Conservation (phyloP, 176 grass and related monocot species). For the Bromus sterilis region DNA sequence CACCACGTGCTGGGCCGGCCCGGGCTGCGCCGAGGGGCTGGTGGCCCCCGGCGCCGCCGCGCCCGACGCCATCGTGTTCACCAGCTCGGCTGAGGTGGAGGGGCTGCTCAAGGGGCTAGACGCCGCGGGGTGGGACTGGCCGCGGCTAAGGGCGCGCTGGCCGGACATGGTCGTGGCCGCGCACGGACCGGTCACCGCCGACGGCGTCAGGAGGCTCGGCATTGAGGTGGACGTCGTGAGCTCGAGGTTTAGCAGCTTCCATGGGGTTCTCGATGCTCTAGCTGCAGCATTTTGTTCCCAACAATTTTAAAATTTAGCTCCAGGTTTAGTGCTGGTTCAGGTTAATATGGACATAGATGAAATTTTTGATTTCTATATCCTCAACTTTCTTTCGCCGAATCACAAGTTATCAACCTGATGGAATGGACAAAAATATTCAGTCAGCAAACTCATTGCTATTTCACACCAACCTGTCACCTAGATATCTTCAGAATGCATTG, state of each 20-base stretch:
- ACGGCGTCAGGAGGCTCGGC: slow-evolving; percentile 53
- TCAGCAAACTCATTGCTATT: background rate
- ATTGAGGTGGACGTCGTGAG: slow-evolving; percentile 59
- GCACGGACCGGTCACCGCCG: slow-evolving; percentile 75
- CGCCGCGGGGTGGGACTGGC: slow-evolving; percentile 61
- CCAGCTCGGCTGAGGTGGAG: slow-evolving; percentile 78
- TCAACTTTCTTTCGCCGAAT: background rate
- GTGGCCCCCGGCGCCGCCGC: slow-evolving; percentile 16
- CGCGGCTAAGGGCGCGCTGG: slow-evolving; percentile 40
- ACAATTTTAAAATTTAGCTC: background rate
- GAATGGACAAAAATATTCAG: background rate
- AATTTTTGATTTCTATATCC: background rate
- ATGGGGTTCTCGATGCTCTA: slow-evolving; percentile 62
- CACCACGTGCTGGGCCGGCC: slow-evolving; percentile 58
- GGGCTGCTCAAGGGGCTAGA: slow-evolving; percentile 73
- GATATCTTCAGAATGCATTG: background rate
- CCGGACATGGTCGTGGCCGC: slow-evolving; percentile 58
- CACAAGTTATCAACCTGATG: background rate
- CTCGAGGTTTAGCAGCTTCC: slow-evolving; percentile 66
- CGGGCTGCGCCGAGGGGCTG: slow-evolving; percentile 33
- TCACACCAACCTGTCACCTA: slow-evolving; percentile 32
- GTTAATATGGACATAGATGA: background rate
- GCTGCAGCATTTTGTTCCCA: background rate
- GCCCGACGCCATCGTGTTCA: slow-evolving; percentile 78
- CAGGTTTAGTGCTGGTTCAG: background rate